Evolutionary conservation across 2,329 filamentous ascomycete species (phyloP).

Genomic region (Microsporum canis): DNA sequence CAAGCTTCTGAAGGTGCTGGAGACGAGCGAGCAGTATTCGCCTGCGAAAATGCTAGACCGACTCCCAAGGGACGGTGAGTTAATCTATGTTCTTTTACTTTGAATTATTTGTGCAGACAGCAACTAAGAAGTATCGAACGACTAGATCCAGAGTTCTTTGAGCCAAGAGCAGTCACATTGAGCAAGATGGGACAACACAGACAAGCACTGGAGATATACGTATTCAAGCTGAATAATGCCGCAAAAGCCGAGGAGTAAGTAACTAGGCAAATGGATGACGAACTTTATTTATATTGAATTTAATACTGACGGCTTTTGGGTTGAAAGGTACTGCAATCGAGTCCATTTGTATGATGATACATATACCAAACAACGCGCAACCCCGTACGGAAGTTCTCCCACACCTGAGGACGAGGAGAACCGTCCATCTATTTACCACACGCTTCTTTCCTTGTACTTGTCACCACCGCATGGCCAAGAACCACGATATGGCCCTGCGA

Average conservation of each 20-base stretch:
- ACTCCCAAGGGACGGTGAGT: slow-evolving; percentile 66
- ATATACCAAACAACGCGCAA: slow-evolving; percentile 25
- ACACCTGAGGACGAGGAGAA: slow-evolving; percentile 36
- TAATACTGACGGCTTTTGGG: slow-evolving; percentile 22
- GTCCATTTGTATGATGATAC: slow-evolving; percentile 54
- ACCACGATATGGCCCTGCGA: slow-evolving; percentile 64
- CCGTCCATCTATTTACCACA: slow-evolving; percentile 76
- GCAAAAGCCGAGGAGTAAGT: slow-evolving; percentile 78
- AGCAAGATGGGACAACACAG: slow-evolving; percentile 93
- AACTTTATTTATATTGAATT: background rate
- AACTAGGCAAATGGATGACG: background rate
- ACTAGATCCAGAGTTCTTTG: slow-evolving; percentile 74
- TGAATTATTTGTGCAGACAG: background rate
- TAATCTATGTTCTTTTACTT: slow-evolving; percentile 7
- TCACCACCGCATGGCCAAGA: slow-evolving; percentile 62
- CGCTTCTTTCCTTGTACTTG: slow-evolving; percentile 78
- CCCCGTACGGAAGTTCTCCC: slow-evolving; percentile 29
- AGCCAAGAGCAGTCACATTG: slow-evolving; percentile 78
- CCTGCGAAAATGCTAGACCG: slow-evolving; percentile 63
- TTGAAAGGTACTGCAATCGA: slow-evolving; percentile 65
- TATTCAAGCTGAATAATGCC: slow-evolving; percentile 83
- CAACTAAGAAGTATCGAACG: background rate
- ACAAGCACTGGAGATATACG: slow-evolving; percentile 92
- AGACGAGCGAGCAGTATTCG: slow-evolving; percentile 68
- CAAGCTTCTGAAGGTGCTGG: slow-evolving; percentile 63